Conservation (phyloP, 164 flowering plant species). For the Taxillus chinensis region DNA sequence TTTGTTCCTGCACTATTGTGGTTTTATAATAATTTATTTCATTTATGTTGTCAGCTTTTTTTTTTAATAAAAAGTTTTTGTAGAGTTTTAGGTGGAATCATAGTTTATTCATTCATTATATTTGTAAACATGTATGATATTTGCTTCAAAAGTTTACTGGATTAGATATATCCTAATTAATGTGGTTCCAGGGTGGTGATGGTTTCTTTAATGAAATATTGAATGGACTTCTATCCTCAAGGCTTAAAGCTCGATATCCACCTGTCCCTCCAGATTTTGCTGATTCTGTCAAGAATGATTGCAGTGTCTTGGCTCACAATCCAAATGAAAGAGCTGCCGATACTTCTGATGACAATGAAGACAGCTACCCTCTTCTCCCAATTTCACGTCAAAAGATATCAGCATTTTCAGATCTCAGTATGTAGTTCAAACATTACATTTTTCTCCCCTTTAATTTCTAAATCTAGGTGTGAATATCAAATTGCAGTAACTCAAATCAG, state of each 20-base stretch:
- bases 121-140: no score
- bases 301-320: slow-evolving; percentile 11
- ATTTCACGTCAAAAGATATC: slow-evolving; percentile 19
- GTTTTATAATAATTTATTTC: no score
- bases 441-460: not conserved
- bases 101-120: no score
- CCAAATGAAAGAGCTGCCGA: slow-evolving; percentile 19
- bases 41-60: no score
- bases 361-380: slow-evolving; percentile 40
- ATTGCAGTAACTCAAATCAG: slow-evolving; percentile 31
- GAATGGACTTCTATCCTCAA: slow-evolving; percentile 65
- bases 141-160: no score
- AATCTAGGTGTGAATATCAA: not conserved
- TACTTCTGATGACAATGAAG: slow-evolving; percentile 28
- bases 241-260: slow-evolving; percentile 70
- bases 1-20: no score
- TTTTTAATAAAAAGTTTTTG: no score
- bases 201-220: slow-evolving; percentile 94
- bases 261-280: slow-evolving; percentile 55
- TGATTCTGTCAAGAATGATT: slow-evolving; percentile 19
- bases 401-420: slow-evolving; percentile 28
- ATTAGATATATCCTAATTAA: slow-evolving; percentile 1
- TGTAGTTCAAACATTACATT: slow-evolving; percentile 13
- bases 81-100: not conserved
- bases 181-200: slow-evolving; percentile 77